Evolutionary conservation across 2,329 filamentous ascomycete species (phyloP), one percentile per base, ranked within the genome.

Genomic region (Capronia americana): DNA sequence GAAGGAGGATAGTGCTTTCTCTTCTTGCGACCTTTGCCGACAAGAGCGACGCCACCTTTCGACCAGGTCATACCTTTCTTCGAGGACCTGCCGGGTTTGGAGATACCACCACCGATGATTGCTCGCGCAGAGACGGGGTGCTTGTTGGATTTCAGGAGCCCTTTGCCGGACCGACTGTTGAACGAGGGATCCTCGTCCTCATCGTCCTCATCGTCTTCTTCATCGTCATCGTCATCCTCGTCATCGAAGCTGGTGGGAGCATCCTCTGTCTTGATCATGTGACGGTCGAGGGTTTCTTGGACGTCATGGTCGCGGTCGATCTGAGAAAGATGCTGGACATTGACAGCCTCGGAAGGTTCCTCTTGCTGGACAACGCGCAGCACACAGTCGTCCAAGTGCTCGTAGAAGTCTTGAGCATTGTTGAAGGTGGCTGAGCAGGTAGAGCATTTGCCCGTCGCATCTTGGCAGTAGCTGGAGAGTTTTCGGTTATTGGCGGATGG

Each of bases 371-470:
- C 87, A 24, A 89, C 85, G 34, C 86, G 85, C 66, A 89, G 79
- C 12, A 89, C 87, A 75, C 87, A 89, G 77, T 89, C 87, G 74
- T 89, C 94, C 71, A 97, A 83, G 83, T 98, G 94, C 81, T 98
- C 94, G 78, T 98, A 97, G 81, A 97, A 97, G 75, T 97, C 94
- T 79, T 98, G 94, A 2, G 94, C 92, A 67, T 90, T 94, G 71
- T 85, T 85, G 77, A 97, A 98, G 7, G 87, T 92, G 50, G 88
- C 86, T 14, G 91, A 92, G 79, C 94, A 98, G 70, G 95, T 98
- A 3, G 92, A 96, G 79, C 94, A 98, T 77, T 90, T 92, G 70
- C 93, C 93, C 58, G 91, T 91, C 34, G 91, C 89, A 74, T 95
- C 91, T 66, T 88, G 85, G 23, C 90, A 85, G 75, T 92, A 92